Evolutionary conservation across 208 protist species (phyloP).

Genomic region (Leishmania tarentolae): DNA sequence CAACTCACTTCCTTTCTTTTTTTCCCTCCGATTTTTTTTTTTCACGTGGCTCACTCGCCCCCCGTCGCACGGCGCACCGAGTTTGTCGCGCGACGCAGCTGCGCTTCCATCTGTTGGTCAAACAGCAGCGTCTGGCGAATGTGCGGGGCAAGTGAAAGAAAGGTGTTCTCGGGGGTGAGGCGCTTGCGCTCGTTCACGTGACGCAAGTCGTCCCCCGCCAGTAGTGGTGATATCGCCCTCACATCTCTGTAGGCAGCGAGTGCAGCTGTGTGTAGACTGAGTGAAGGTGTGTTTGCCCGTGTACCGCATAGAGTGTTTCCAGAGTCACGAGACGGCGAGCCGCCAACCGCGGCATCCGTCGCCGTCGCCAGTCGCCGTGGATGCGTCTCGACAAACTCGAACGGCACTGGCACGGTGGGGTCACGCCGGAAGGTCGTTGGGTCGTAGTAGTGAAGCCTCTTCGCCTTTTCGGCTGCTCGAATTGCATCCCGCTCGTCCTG

Average conservation of each 20-base stretch:
- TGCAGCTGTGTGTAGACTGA: background rate
- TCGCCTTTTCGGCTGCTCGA: slow-evolving; percentile 41
- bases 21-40: background rate
- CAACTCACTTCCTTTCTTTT: too few species aligned
- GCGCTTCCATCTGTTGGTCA: slow-evolving; percentile 34
- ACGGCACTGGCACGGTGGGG: slow-evolving; percentile 46
- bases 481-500: slow-evolving; percentile 30
- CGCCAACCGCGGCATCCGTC: slow-evolving; percentile 3
- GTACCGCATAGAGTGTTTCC: too few species aligned
- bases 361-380: slow-evolving; percentile 7
- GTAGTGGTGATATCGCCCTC: background rate
- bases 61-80: slow-evolving; percentile 15
- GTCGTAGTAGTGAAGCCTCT: slow-evolving; percentile 39
- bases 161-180: slow-evolving; percentile 36
- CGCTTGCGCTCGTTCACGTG: slow-evolving; percentile 1
- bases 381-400: slow-evolving; percentile 33
- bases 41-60: background rate
- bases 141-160: slow-evolving; percentile 34
- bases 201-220: background rate
- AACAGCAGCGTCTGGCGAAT: slow-evolving; percentile 54
- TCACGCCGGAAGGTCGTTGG: slow-evolving; percentile 36
- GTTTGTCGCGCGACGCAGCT: slow-evolving; percentile 34
- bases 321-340: slow-evolving; percentile 2
- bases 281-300: background rate
- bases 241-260: background rate